Base-by-base conservation (phyloP, 345 rosid genomes). In the Combretum micranthum region DNA sequence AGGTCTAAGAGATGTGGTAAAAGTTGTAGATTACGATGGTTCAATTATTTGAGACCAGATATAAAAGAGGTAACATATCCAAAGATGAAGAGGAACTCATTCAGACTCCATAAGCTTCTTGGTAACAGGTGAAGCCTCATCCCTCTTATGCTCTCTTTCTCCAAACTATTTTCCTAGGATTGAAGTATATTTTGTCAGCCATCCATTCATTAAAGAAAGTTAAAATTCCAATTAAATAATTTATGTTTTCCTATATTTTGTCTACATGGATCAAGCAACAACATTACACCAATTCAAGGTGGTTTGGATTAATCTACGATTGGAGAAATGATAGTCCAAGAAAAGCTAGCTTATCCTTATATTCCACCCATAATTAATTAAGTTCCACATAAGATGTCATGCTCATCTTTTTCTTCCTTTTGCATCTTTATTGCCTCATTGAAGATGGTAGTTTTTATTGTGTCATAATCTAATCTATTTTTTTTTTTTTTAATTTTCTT, bases 1-100 rank as follows among this genome's bases (percentile, higher is more conserved):
- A 64, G 68, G 68, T 51, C 44, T 64, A 50, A 56, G 15, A 48
- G 52, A 49, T 49, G 52, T 22, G 52, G 52, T 13, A 49, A 49
- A 22, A 49, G 52, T 49, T 49, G 52, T 15, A 49, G 52, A 22
- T 15, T 49, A 0, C 12, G 52, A 12, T 49, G 52, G 52, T 18
- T 49, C 1, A 49, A 49, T 17, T 49, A 49, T 15, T 22, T 49
- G 3, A 49, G 52, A 11, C 52, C 52, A 17, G 52, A 15, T 0
- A 49, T 49, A 13, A 49, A 22, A 49, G 52, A 26, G 43, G 52
- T 4, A 17, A 20, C 20, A 49, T 49, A 17, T 49, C 52, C 18
- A 11, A 9, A 12, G 52, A 49, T 0, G 52, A 49, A 22, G 52
- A 49, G 18, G 52, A 49, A 0, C 52, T 49, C 52, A 49, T 49